These are phyloP conservation scores for Aspergillus sp. DNA, from an alignment of 2,329 filamentous ascomycete species.

Conservation along the genomic window DNA sequence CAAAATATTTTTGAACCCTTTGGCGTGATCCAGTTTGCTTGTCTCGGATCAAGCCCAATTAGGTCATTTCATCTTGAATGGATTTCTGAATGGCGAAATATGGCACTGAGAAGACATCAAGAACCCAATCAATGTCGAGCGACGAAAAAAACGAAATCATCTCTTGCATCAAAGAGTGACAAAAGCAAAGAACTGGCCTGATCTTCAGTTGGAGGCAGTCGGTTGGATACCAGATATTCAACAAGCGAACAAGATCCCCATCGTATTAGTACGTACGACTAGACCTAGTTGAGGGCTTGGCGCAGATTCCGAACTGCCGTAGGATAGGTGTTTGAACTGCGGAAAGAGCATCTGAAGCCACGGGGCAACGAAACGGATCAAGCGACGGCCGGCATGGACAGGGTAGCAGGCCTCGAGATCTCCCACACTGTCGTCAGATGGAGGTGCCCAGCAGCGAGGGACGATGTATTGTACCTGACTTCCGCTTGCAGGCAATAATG, in stretches of 20 bases:
- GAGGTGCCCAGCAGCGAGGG: not conserved
- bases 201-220: slow-evolving; percentile 1
- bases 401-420: not conserved
- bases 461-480: slow-evolving; percentile 11
- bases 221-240: too few relatives aligned
- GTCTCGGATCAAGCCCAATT: slow-evolving; percentile 5
- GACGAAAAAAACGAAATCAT: not conserved
- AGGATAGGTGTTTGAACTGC: not conserved
- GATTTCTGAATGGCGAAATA: slow-evolving; percentile 1
- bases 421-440: slow-evolving; percentile 6
- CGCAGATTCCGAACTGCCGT: slow-evolving; percentile 14
- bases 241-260: not conserved
- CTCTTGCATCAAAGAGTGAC: not conserved
- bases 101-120: slow-evolving; percentile 8
- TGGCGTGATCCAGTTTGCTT: not conserved
- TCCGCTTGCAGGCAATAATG: slow-evolving; percentile 7
- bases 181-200: not conserved
- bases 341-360: not conserved
- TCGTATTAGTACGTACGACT: slow-evolving; percentile 4
- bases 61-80: slow-evolving; percentile 3
- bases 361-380: slow-evolving; percentile 3
- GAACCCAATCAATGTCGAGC: not conserved
- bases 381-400: not conserved
- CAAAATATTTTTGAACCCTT: not conserved
- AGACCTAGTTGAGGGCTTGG: slow-evolving; percentile 15